Evolutionary conservation across 1,139 yeast species (phyloP), one percentile per base, ranked within the genome.

Genomic region (Fermentozyma sake): DNA sequence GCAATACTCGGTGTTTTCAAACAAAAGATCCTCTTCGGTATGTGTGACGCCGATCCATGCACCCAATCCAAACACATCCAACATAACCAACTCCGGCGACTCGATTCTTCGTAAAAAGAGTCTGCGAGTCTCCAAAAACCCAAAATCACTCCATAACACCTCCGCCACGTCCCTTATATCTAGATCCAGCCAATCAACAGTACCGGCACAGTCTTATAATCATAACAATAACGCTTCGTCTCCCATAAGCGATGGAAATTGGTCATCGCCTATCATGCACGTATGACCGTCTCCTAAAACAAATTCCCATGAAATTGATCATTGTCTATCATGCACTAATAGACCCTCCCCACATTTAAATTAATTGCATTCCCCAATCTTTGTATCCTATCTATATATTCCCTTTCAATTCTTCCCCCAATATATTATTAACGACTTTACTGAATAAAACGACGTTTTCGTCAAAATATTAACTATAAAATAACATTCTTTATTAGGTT

Each of bases 1-100:
- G 3, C 68, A 60, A 41, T 53, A 58, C 31, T 59, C 65, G 16
- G 55, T 62, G 7, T 62, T 62, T 34, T 61, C 68, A 9, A 52
- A 50, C 34, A 48, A 49, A 37, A 47, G 56, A 33, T 31, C 38
- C 22, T 39, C 39, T 24, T 52, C 61, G 17, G 47, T 44, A 14
- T 55, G 55, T 33, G 53, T 48, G 12, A 55, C 62, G 3, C 64
- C 64, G 10, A 45, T 52, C 17, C 50, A 51, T 34, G 39, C 46
- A 18, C n/a, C n/a, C n/a, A 27, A 23, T 14, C 16, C 16, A 4
- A 14, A 14, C 14, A 22, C 15, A 7, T 22, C 24, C 12, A 22
- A 22, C 16, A 11, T 22, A 6, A 22, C 24, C 9, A 16, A 18
- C n/a, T 22, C 24, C 1, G 24, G 24, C 8, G 24, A 19, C 9